Percentiles rank a stretch among this genome's conserved stretches.
Conservation (phyloP, 2,329 filamentous ascomycete genomes). For the Penicillium expansum region DNA sequence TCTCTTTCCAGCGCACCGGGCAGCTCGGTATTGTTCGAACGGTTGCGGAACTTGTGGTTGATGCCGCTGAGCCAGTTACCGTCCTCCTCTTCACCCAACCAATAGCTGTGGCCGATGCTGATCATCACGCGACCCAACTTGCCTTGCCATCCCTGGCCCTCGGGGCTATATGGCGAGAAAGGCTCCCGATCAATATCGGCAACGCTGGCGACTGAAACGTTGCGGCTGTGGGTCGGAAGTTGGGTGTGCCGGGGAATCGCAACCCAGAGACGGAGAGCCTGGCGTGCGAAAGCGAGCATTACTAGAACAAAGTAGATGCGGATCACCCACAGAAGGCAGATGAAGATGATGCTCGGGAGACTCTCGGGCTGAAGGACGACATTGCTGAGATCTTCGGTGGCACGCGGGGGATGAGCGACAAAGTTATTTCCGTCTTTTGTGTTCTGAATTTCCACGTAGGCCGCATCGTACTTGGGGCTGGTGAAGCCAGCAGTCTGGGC, state of each 20-base stretch:
- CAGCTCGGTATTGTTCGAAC: constrained; percentile 42
- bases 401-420: constrained; percentile 48
- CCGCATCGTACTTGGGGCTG: constrained; percentile 60
- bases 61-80: constrained; percentile 67
- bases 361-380: constrained; percentile 64
- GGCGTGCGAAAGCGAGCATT: constrained; percentile 77
- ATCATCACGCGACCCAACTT: constrained; percentile 78
- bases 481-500: constrained; percentile 65
- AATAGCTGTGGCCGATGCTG: constrained; percentile 70
- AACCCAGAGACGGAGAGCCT: constrained; percentile 65
- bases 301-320: constrained; percentile 81
- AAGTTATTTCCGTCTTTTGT: constrained; percentile 44
- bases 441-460: constrained; percentile 53
- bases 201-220: constrained; percentile 47
- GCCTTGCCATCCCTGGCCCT: constrained; percentile 76
- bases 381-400: constrained; percentile 55
- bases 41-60: constrained; percentile 58
- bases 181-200: constrained; percentile 58
- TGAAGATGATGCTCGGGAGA: constrained; percentile 74
- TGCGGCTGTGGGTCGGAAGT: constrained; percentile 43
- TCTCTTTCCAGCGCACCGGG: constrained; percentile 54
- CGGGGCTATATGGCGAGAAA: constrained; percentile 67
- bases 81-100: constrained; percentile 66
- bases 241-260: constrained; percentile 42
- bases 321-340: constrained; percentile 69